Evolutionary conservation across 106 monocot genomes (phyloP), one percentile per base, ranked within the genome.

Genomic region (Hemerocallis citrina): DNA sequence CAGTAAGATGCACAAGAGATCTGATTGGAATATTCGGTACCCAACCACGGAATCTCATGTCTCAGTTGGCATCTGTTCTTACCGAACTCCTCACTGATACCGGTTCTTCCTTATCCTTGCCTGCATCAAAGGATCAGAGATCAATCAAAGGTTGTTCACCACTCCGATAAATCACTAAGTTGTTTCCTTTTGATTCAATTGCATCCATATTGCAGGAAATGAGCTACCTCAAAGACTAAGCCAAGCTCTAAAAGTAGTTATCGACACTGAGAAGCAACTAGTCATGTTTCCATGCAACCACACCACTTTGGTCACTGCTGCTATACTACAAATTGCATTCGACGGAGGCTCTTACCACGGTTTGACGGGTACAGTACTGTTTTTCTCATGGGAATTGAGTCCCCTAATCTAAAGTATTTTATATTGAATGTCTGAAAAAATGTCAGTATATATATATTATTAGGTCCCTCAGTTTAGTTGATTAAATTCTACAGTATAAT

Each of bases 201-300:
- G 1, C 7, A 22, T 33, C 33, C n/a, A n/a, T n/a, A n/a, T 13
- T 51, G 22, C 57, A 68, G 67, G 67, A 30, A 57, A 56, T 1
- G 57, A 4, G 8, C 11, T 32, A 2, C 42, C 43, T 19, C 37
- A 69, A 60, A 60, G 14, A 61, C n/a, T 69, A 47, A 50, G 50
- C 37, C 45, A n/a, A 31, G 24, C 60, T 50, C 59, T 69, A 25
- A 27, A 60, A 28, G 40, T 60, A 25, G 34, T 69, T 1, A 60
- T 51, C 21, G 60, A 69, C 35, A 69, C 69, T 49, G 69, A 69
- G 45, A 69, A 69, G 60, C 35, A 69, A 61, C 37, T 69, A 7
- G 50, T 25, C 21, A 60, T 17, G 15, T 20, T 34, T 51, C 22
- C 57, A 8, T 22, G 34, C 60, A 51, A 69, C 39, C 69, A 59